Evolutionary conservation across 2,329 filamentous ascomycete genomes (phyloP), one percentile per base, ranked within the genome.

Genomic region (Thielaviopsis ethacetica): DNA sequence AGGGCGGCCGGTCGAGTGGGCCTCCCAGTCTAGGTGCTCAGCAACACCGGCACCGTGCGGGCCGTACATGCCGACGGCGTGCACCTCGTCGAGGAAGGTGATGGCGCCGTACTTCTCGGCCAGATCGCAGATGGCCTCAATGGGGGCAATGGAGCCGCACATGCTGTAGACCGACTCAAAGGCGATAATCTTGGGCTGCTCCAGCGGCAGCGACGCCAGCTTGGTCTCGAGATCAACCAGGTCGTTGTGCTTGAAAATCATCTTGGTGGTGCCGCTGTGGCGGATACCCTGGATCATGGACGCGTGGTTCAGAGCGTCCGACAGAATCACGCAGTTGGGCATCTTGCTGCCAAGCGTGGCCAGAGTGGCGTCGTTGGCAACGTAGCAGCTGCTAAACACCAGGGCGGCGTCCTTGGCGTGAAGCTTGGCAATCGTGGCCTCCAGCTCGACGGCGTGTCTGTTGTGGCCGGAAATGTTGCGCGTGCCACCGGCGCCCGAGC

Each of bases 271-370:
- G 53, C 91, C 91, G 10, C 91, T 97, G 72, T 98, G 93, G 52
- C 93, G 88, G 67, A 98, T 98, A 53, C 93, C 93, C 73, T 97
- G 93, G 62, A 98, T 98, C 93, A 98, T 98, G 5, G 91, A 97
- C 13, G 93, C 93, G 70, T 98, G 93, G 71, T 98, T 98, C 69
- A 96, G 75, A 71, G 88, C 95, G 73, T 98, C 93, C 5, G 91
- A 96, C n/a, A 98, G 76, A 67, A 97, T 95, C 52, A 98, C 93
- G 68, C 93, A 98, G 67, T 95, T 86, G 30, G 93, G 91, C 71
- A 98, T 77, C 72, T 95, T 96, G 73, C 89, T 95, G 54, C 93
- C 93, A n/a, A 98, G 77, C 0, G 93, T 98, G 3, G 93, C 91
- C 61, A 98, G 80, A 1, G 93, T 97, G 17, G 93, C 91, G 73